These are phyloP conservation scores for Pyrenophora graminea DNA, from an alignment of 2,329 filamentous ascomycete genomes.

Conservation along the genomic window DNA sequence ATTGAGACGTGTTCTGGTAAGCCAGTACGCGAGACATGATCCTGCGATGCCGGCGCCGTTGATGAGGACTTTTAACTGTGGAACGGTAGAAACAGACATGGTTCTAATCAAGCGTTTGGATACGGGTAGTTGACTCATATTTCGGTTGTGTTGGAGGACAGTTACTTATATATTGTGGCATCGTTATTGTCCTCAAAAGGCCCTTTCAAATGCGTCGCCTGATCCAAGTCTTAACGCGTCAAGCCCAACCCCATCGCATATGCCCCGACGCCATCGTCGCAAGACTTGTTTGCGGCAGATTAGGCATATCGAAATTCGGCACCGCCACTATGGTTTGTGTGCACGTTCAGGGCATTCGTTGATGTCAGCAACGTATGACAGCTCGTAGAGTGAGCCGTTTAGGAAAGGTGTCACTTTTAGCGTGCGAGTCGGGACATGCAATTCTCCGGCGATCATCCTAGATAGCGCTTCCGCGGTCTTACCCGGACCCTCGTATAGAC, in stretches of 20 bases:
- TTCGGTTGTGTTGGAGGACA: neutral
- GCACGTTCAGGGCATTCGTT: no score
- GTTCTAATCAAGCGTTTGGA: neutral
- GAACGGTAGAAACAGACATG: constrained; percentile 11
- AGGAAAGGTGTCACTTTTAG: neutral
- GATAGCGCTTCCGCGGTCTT: neutral
- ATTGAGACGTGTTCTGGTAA: constrained; percentile 33
- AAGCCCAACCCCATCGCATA: no score
- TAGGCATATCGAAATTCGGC: no score
- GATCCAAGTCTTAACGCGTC: no score
- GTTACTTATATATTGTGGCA: neutral
- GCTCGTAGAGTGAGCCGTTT: no score
- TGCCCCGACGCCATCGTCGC: no score
- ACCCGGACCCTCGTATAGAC: neutral
- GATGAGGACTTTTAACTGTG: constrained; percentile 41
- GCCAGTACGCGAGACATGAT: constrained; percentile 42
- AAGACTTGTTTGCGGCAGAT: no score
- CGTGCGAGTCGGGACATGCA: neutral
- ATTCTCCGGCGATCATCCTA: neutral
- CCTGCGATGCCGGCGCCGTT: constrained; percentile 49
- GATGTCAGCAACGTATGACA: no score
- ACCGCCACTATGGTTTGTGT: no score
- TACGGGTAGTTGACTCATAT: no score
- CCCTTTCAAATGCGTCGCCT: no score
- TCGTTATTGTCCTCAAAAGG: neutral